Evolutionary conservation across 306 rosid species (phyloP).

Genomic region (Purshia tridentata): DNA sequence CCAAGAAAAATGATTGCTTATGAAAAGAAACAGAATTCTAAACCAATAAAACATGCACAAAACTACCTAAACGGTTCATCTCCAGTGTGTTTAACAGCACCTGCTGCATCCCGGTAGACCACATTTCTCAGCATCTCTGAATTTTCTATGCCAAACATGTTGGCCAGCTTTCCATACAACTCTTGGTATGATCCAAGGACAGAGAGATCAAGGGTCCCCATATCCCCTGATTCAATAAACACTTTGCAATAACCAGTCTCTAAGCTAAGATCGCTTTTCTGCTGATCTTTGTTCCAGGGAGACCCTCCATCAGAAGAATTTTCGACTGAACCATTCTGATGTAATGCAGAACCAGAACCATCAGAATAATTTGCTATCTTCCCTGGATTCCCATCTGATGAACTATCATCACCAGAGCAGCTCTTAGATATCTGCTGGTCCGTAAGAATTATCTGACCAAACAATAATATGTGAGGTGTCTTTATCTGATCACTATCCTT

Average conservation of each 20-base stretch:
- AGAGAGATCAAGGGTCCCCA: constrained; percentile 39
- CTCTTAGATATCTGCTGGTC: constrained; percentile 58
- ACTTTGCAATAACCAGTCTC: constrained; percentile 52
- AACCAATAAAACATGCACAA: not conserved
- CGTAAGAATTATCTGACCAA: constrained; percentile 70
- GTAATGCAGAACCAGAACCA: constrained; percentile 50
- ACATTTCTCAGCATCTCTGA: constrained; percentile 37
- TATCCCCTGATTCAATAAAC: constrained; percentile 31
- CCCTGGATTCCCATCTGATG: constrained; percentile 46
- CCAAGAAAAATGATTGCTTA: not conserved
- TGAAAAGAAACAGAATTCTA: not conserved
- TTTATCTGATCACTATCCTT: constrained; percentile 54
- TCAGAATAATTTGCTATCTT: constrained; percentile 60
- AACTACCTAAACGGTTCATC: constrained; percentile 50
- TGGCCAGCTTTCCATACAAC: constrained; percentile 36
- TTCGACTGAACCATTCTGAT: constrained; percentile 51
- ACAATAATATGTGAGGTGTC: constrained; percentile 68
- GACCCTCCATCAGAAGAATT: constrained; percentile 78
- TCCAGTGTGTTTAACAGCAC: constrained; percentile 30
- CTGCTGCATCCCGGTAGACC: constrained; percentile 41
- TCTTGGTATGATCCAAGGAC: constrained; percentile 42
- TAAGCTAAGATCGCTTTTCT: constrained; percentile 40
- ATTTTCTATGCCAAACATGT: constrained; percentile 45
- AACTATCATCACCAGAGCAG: constrained; percentile 50
- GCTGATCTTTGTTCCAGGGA: constrained; percentile 59